Conservation (phyloP, 2,329 filamentous ascomycete species). For the Phoma herbarum region DNA sequence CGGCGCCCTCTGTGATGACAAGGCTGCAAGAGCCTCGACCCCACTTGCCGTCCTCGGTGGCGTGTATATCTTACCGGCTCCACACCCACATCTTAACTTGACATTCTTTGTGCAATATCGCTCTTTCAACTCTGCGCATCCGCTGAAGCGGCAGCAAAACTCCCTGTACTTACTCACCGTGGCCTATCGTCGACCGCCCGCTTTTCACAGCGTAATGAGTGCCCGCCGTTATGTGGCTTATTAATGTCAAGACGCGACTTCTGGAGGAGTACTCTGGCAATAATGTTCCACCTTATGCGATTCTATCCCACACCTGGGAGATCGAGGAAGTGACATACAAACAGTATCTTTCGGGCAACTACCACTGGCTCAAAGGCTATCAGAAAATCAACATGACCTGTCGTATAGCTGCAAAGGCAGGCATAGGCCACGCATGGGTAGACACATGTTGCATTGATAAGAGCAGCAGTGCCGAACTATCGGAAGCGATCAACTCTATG, state of each 20-base stretch:
- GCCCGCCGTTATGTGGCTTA: slow-evolving; percentile 1
- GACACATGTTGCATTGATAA: slow-evolving; percentile 22
- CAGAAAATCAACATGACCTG: slow-evolving; percentile 2
- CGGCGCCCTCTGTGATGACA: too few relatives aligned
- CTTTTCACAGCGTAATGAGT: not conserved
- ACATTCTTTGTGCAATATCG: not conserved
- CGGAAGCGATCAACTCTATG: slow-evolving; percentile 29
- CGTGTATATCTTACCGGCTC: not conserved
- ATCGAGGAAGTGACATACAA: slow-evolving; percentile 14
- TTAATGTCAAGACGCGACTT: not conserved
- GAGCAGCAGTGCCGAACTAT: slow-evolving; percentile 15
- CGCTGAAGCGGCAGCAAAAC: too few relatives aligned
- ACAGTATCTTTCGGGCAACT: not conserved
- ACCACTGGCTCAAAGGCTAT: not conserved
- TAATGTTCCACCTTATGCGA: slow-evolving; percentile 10
- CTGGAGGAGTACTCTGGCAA: slow-evolving; percentile 6
- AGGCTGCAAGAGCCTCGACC: not conserved
- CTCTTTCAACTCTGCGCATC: too few relatives aligned
- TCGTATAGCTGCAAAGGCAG: not conserved
- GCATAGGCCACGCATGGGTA: not conserved
- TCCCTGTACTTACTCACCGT: not conserved
- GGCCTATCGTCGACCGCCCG: not conserved
- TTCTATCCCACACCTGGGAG: slow-evolving; percentile 19
- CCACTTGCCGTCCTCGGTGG: not conserved
- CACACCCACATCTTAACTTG: not conserved